Percentiles rank a stretch among this genome's conserved stretches.
These are phyloP conservation scores for Tilletia indica DNA, from an alignment of 1,284 basidiomycete genomes.

Conservation along the genomic window DNA sequence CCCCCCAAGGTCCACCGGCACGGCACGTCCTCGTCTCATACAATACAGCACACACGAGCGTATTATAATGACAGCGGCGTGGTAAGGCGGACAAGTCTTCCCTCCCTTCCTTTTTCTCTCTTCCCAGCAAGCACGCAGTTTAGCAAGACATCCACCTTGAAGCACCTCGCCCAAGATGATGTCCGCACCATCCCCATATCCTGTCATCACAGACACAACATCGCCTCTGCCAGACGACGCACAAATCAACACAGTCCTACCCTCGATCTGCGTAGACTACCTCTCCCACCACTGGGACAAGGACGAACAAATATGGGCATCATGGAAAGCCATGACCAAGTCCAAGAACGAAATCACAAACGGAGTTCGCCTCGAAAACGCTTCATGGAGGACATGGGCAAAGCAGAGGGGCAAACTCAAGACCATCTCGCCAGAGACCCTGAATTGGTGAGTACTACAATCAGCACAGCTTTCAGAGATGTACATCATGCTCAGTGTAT, in stretches of 20 bases:
- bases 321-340: slow-evolving; percentile 96
- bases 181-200: slow-evolving; percentile 53
- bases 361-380: slow-evolving; percentile 91
- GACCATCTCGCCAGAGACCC: slow-evolving; percentile 91
- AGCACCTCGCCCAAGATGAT: slow-evolving; percentile 41
- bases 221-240: slow-evolving; percentile 53
- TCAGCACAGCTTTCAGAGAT: no score
- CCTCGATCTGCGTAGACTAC: slow-evolving; percentile 67
- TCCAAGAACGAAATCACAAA: slow-evolving; percentile 98
- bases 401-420: slow-evolving; percentile 96
- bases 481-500: background rate
- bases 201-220: slow-evolving; percentile 41
- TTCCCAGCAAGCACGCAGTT: no score
- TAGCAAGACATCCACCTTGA: no score
- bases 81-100: no score
- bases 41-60: no score
- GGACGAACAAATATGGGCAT: slow-evolving; percentile 97
- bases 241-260: slow-evolving; percentile 54
- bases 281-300: slow-evolving; percentile 83
- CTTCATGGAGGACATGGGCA: slow-evolving; percentile 98
- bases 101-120: no score
- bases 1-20: no score
- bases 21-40: no score
- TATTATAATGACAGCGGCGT: no score
- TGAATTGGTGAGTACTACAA: slow-evolving; percentile 78